Evolutionary conservation across 257 asterid genomes (phyloP), one percentile per base, ranked within the genome.

Genomic region (Jacaranda mimosifolia): DNA sequence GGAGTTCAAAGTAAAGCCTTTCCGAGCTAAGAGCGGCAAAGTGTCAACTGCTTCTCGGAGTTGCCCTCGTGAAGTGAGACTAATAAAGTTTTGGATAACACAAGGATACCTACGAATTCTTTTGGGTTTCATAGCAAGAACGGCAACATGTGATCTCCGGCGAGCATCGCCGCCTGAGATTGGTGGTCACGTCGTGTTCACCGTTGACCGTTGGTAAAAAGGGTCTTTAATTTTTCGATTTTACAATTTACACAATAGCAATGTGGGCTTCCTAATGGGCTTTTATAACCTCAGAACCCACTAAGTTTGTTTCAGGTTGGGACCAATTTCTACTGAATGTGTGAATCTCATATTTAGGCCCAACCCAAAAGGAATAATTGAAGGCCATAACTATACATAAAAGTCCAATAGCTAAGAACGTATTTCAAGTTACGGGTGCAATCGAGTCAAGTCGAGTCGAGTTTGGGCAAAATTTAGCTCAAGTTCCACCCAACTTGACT

Each of bases 21-120:
- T 83, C 57, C 82, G 85, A 7, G 88, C 79, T 66, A 89, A 72
- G 38, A 79, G 84, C 56, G 87, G 85, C 72, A 94, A 81, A 58
- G 81, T 36, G 71, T 83, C 77, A 40, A 94, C 81, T 14, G 97
- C 97, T 84, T 90, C 83, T 49, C 85, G 84, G 46, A 91, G 83
- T 38, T 78, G 85, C 35, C 92, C 92, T 81, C 84, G 81, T 15
- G 86, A 83, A 39, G 86, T 79, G 71, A 86, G 92, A 80, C 78
- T 74, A 46, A 84, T 43, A 48, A 87, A 46, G 42, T 77, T 77
- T 35, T 79, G 84, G 62, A 90, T 70, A 8, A 89, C 42, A 83
- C 94, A 90, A 67, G 92, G 81, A 69, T 76, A 70, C 63, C 72
- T 81, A 35, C 59, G 72, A 38, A 66, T 18, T 40, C 67, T 80